A percentile compares a stretch with the other conserved stretches of the same genome.
Conservation (phyloP, 1,284 basidiomycete species). For the Veloporphyrellus conicus region DNA sequence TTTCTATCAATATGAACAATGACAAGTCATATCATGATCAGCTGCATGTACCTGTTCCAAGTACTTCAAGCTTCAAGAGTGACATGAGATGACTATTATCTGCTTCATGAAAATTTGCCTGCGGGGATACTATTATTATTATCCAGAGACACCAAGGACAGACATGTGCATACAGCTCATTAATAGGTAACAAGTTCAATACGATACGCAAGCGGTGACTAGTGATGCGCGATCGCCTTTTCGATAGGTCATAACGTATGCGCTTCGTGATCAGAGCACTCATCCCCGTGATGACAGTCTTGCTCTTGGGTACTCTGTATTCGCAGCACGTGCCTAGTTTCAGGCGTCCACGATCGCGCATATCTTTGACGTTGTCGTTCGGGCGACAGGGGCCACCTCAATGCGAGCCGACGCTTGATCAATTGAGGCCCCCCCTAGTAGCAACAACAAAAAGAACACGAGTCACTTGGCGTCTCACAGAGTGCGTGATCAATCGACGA, state of each 20-base stretch:
- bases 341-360: neutral
- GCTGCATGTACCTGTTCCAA: no score
- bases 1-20: no score
- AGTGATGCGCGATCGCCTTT: neutral
- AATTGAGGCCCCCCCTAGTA: neutral
- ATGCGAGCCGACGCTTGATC: conserved; percentile 8
- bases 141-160: no score
- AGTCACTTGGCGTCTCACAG: conserved; percentile 1
- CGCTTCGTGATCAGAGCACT: conserved; percentile 12
- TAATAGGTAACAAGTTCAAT: no score
- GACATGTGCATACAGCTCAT: no score
- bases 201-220: neutral
- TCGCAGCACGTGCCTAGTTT: conserved; percentile 18
- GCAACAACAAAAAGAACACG: neutral
- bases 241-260: conserved; percentile 12
- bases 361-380: conserved; percentile 3
- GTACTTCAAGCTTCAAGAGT: no score
- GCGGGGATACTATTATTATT: no score
- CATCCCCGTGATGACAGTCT: conserved; percentile 3
- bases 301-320: conserved; percentile 11
- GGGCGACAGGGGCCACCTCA: conserved; percentile 6
- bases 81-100: no score
- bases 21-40: no score
- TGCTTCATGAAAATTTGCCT: no score
- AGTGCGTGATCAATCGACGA: conserved; percentile 17